Evolutionary conservation across 164 flowering plant genomes (phyloP).

Genomic region (Chimonanthus salicifolius): DNA sequence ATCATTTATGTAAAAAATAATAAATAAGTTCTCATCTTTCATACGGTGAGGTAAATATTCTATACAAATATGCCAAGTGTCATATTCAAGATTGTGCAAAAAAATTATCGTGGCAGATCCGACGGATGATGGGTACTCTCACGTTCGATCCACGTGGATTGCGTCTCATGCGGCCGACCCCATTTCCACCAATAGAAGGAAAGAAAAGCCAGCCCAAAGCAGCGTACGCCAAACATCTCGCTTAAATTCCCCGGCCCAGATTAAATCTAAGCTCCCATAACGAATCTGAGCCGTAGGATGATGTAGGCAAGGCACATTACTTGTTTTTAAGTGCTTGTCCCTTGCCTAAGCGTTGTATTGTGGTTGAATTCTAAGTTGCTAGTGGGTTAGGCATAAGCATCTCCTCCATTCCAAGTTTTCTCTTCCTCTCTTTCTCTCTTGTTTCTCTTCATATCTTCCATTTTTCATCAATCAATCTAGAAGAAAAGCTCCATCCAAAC

Average conservation of each 20-base stretch:
- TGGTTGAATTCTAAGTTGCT: conserved; percentile 63
- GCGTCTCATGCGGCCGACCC: conserved; percentile 30
- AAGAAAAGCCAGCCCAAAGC: conserved; percentile 60
- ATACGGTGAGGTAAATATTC: too few relatives aligned
- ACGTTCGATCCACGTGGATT: neutral
- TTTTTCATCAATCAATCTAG: conserved; percentile 1
- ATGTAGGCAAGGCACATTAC: neutral
- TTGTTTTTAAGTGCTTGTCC: conserved; percentile 30
- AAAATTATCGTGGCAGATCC: too few relatives aligned
- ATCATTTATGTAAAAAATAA: too few relatives aligned
- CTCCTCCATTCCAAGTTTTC: too few relatives aligned
- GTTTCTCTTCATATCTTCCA: conserved; percentile 2
- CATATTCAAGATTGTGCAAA: too few relatives aligned
- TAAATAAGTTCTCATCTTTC: too few relatives aligned
- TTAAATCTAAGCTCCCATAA: conserved; percentile 19
- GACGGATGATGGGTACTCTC: too few relatives aligned
- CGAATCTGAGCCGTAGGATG: conserved; percentile 24
- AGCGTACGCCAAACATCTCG: conserved; percentile 62
- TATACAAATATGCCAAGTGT: too few relatives aligned
- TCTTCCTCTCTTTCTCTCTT: conserved; percentile 17
- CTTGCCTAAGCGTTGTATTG: conserved; percentile 32
- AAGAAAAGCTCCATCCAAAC: neutral
- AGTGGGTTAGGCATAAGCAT: conserved; percentile 18
- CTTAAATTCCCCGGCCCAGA: conserved; percentile 26
- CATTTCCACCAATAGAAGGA: conserved; percentile 28